Evolutionary conservation across 176 grass and related monocot species (phyloP).

Genomic region (Olyra latifolia): DNA sequence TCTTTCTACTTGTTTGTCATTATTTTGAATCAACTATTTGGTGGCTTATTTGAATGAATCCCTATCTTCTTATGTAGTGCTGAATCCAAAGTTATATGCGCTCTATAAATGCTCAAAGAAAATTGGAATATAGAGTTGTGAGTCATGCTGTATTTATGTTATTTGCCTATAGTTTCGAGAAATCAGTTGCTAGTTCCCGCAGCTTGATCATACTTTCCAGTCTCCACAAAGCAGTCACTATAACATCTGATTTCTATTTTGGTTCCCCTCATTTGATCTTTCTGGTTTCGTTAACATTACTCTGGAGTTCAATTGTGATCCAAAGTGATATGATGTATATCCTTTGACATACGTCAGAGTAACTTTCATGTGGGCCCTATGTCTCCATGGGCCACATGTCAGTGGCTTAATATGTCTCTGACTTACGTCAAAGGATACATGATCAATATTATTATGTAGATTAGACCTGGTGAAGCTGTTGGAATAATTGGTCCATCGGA

Average conservation of each 20-base stretch:
- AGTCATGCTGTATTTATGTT: slow-evolving; percentile 1
- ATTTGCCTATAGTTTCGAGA: background rate
- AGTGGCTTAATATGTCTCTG: no score
- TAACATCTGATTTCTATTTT: background rate
- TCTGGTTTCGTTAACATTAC: background rate
- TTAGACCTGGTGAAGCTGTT: slow-evolving; percentile 95
- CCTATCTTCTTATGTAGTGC: slow-evolving; percentile 11
- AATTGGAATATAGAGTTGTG: slow-evolving; percentile 5
- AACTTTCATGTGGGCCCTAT: no score
- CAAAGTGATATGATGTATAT: slow-evolving; percentile 37
- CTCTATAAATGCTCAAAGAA: background rate
- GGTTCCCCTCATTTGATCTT: background rate
- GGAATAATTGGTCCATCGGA: slow-evolving; percentile 94
- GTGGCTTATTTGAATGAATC: background rate
- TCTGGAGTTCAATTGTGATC: slow-evolving; percentile 13
- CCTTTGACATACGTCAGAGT: no score
- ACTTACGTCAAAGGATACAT: no score
- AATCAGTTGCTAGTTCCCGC: background rate
- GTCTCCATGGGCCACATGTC: no score
- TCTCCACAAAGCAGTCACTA: background rate
- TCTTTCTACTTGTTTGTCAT: background rate
- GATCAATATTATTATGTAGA: slow-evolving; percentile 60
- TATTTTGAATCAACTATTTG: background rate
- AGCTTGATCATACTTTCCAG: background rate
- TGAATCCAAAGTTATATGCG: no score